Conservation (phyloP, 75 land plant species). For the Cryptomeria japonica region DNA sequence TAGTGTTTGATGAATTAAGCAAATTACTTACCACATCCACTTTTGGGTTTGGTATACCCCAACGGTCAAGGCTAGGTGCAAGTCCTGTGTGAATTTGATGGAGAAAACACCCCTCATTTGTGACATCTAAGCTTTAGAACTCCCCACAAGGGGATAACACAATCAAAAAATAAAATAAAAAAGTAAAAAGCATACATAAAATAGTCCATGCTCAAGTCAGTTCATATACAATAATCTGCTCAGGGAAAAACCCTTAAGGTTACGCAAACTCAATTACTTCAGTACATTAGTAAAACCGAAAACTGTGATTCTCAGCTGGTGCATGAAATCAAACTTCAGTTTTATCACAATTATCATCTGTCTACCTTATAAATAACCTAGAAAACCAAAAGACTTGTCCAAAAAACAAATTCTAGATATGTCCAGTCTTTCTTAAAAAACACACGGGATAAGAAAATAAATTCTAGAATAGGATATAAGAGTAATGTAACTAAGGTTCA, state of each 20-base stretch:
- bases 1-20: too few relatives aligned
- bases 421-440: neutral
- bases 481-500: neutral
- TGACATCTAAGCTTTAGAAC: too few relatives aligned
- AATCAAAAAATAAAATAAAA: too few relatives aligned
- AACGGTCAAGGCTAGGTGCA: too few relatives aligned
- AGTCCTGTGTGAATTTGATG: too few relatives aligned
- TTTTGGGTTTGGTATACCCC: too few relatives aligned
- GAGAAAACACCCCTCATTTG: too few relatives aligned
- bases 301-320: neutral
- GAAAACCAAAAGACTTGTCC: neutral
- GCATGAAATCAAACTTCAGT: neutral
- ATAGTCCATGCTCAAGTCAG: neutral
- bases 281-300: neutral
- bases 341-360: neutral
- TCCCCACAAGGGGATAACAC: too few relatives aligned
- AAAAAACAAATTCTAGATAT: neutral
- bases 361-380: neutral
- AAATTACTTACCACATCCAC: too few relatives aligned
- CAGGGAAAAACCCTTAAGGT: too few relatives aligned
- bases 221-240: neutral
- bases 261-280: neutral
- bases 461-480: neutral
- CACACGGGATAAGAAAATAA: neutral
- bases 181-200: too few relatives aligned